Evolutionary conservation across 345 rosid genomes (phyloP).

Genomic region (Syzygium grande): DNA sequence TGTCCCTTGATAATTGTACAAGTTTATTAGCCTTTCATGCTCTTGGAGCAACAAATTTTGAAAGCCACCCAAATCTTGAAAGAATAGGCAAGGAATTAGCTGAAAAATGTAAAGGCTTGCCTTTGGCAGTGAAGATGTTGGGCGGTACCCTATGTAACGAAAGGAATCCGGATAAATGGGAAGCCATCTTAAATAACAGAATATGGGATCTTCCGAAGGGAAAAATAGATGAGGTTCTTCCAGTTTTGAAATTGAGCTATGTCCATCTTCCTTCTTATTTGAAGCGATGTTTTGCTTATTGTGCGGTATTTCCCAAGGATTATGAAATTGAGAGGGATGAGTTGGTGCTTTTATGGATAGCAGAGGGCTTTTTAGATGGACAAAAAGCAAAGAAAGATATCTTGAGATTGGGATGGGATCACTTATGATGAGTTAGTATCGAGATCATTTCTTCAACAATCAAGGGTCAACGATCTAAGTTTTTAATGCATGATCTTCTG

Average conservation of each 20-base stretch:
- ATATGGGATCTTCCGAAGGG: background rate
- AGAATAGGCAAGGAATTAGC: too few relatives aligned
- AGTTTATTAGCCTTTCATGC: too few relatives aligned
- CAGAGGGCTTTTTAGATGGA: background rate
- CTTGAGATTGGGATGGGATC: background rate
- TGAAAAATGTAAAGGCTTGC: too few relatives aligned
- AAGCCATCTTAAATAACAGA: too few relatives aligned
- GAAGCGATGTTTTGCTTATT: background rate
- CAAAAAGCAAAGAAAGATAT: fast-evolving
- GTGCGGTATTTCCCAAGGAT: background rate
- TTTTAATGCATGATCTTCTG: background rate
- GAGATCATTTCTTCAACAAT: background rate
- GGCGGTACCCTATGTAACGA: too few relatives aligned
- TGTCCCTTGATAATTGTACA: too few relatives aligned
- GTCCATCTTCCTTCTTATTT: background rate
- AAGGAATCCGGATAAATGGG: background rate
- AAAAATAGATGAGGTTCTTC: background rate
- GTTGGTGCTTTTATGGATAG: background rate
- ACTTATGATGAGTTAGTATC: fast-evolving
- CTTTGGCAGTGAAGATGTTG: too few relatives aligned
- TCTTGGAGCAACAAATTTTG: too few relatives aligned
- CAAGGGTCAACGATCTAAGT: fast-evolving
- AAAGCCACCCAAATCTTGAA: too few relatives aligned
- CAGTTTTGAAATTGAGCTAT: background rate
- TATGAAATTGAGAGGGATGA: background rate